A percentile compares a stretch with the other conserved stretches of the same genome.
Evolutionary conservation across 2,329 filamentous ascomycete species (phyloP).

Genomic region (Myriangium duriaei): DNA sequence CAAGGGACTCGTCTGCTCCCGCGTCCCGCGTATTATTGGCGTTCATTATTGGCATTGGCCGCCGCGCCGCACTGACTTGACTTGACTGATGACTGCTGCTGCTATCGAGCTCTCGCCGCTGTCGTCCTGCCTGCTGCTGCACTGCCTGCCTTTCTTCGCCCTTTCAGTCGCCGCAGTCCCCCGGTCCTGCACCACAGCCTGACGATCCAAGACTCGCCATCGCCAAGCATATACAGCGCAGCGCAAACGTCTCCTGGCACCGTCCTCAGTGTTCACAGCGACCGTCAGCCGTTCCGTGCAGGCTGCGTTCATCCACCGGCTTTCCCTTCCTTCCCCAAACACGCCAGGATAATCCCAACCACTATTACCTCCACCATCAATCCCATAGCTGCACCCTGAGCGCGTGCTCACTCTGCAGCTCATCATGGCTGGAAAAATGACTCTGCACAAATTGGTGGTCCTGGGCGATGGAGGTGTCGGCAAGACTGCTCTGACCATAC

Average conservation of each 20-base stretch:
- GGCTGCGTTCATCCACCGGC: slow-evolving; percentile 3
- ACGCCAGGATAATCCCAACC: not conserved
- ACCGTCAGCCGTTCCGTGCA: slow-evolving; percentile 7
- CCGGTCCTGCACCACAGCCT: slow-evolving; percentile 2
- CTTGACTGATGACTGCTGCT: too few species aligned
- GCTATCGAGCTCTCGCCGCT: too few species aligned
- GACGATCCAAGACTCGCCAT: too few species aligned
- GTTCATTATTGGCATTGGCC: too few species aligned
- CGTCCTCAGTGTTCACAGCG: not conserved
- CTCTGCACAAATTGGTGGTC: slow-evolving; percentile 77
- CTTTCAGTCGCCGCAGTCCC: slow-evolving; percentile 48
- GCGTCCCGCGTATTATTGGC: too few species aligned
- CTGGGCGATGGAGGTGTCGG: slow-evolving; percentile 96
- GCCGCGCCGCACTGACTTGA: too few species aligned
- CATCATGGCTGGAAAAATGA: slow-evolving; percentile 24
- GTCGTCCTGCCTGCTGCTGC: too few species aligned
- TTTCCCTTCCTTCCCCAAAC: not conserved
- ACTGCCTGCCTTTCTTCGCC: slow-evolving; percentile 72
- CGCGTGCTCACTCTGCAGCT: slow-evolving; percentile 5
- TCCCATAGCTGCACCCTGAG: not conserved
- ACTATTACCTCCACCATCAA: not conserved
- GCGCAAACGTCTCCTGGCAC: not conserved
- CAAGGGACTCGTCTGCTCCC: too few species aligned
- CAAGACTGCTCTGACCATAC: slow-evolving; percentile 98
- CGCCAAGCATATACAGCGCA: not conserved